These are phyloP conservation scores for Haplographium delicatum DNA, from an alignment of 495 filamentous ascomycete genomes.

Conservation along the genomic window DNA sequence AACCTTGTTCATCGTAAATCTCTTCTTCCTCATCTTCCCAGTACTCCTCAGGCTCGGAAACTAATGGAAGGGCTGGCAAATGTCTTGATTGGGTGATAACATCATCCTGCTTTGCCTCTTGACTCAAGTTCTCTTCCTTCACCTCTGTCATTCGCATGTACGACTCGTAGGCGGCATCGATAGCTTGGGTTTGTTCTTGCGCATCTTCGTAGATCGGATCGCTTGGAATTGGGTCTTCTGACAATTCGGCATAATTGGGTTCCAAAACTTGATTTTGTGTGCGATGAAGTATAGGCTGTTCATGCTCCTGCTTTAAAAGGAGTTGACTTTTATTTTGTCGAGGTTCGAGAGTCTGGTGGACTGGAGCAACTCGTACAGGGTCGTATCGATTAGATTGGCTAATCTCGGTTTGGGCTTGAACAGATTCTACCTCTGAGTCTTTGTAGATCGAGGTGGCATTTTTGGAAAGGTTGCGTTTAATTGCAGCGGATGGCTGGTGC, in stretches of 20 bases:
- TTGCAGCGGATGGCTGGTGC: slow-evolving; percentile 12
- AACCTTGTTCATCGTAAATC: slow-evolving; percentile 77
- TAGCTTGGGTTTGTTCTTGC: slow-evolving; percentile 24
- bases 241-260: neutral
- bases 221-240: neutral
- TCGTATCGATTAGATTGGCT: slow-evolving; percentile 12
- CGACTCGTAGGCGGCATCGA: slow-evolving; percentile 19
- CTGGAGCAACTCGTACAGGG: slow-evolving; percentile 10
- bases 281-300: slow-evolving; percentile 23
- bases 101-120: slow-evolving; percentile 17
- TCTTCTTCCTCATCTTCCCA: slow-evolving; percentile 75
- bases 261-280: slow-evolving; percentile 31
- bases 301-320: slow-evolving; percentile 16
- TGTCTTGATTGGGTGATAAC: slow-evolving; percentile 11
- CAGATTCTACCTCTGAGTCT: slow-evolving; percentile 40
- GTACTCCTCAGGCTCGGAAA: slow-evolving; percentile 62
- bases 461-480: slow-evolving; percentile 51
- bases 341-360: slow-evolving; percentile 22
- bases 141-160: slow-evolving; percentile 8
- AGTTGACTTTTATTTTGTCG: slow-evolving; percentile 44
- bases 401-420: slow-evolving; percentile 1
- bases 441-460: slow-evolving; percentile 62
- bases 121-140: slow-evolving; percentile 10
- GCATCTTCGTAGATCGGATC: slow-evolving; percentile 28
- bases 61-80: slow-evolving; percentile 24